Conservation (phyloP, 2,329 filamentous ascomycete species). For the Cordyceps javanica region DNA sequence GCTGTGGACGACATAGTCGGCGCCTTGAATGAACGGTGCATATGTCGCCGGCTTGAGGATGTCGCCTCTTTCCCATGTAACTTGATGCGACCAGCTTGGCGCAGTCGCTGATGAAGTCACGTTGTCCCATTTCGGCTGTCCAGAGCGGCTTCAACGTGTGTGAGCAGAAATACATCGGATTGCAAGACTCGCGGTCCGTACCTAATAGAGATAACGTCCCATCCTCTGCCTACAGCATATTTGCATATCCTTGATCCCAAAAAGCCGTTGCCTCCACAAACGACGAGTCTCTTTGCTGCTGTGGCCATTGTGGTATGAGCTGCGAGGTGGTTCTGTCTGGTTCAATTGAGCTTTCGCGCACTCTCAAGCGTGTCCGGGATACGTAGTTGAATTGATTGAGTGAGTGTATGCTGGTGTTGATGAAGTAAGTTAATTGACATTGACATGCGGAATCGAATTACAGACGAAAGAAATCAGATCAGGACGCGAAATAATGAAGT, state of each 20-base stretch:
- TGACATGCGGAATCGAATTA: background rate
- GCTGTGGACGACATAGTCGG: slow-evolving; percentile 83
- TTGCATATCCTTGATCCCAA: slow-evolving; percentile 86
- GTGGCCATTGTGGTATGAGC: slow-evolving; percentile 36
- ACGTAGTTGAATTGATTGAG: too few relatives aligned
- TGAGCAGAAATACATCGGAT: background rate
- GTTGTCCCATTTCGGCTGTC: slow-evolving; percentile 77
- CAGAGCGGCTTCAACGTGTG: slow-evolving; percentile 63
- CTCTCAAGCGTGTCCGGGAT: background rate
- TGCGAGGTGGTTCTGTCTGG: background rate
- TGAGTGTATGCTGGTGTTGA: background rate
- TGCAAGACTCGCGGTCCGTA: slow-evolving; percentile 31
- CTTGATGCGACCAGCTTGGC: slow-evolving; percentile 74
- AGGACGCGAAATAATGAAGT: slow-evolving; percentile 9
- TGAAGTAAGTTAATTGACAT: background rate
- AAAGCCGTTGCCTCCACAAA: slow-evolving; percentile 92
- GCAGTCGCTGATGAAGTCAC: slow-evolving; percentile 65
- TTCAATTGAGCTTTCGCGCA: slow-evolving; percentile 16
- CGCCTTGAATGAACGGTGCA: slow-evolving; percentile 64
- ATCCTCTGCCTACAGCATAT: slow-evolving; percentile 75
- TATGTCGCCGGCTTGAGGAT: slow-evolving; percentile 80
- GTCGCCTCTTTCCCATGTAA: slow-evolving; percentile 84
- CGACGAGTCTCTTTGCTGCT: slow-evolving; percentile 71
- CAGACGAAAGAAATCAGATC: slow-evolving; percentile 1
- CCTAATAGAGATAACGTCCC: slow-evolving; percentile 92